Conservation (phyloP, 192 early-diverging fungal genomes). For the Spizellomyces punctatus region DNA sequence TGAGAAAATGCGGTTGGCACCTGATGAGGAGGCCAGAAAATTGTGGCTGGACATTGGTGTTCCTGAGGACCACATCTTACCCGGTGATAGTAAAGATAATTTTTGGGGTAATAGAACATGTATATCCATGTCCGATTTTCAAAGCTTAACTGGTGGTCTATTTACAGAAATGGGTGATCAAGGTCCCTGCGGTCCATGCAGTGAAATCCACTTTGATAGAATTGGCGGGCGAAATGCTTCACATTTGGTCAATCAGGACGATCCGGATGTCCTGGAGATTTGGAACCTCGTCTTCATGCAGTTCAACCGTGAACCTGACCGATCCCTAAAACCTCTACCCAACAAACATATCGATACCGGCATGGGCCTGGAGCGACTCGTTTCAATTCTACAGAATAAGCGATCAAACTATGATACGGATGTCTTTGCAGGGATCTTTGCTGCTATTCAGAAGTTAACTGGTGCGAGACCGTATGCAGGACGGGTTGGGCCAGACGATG, state of each 20-base stretch:
- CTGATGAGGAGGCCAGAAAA: constrained; percentile 90
- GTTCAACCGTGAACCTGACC: constrained; percentile 95
- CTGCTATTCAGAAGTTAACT: constrained; percentile 81
- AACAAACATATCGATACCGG: constrained; percentile 99
- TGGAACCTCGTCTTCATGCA: constrained; percentile 99
- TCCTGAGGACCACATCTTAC: constrained; percentile 78
- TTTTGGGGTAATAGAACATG: constrained; percentile 80
- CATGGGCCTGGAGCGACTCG: constrained; percentile 93
- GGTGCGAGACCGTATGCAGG: constrained; percentile 81
- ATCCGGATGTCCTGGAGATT: constrained; percentile 97
- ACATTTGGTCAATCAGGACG: constrained; percentile 91
- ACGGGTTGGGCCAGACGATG: constrained; percentile 81
- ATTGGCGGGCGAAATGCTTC: constrained; percentile 92
- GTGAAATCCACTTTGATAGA: constrained; percentile 97
- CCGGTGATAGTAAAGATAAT: constrained; percentile 92
- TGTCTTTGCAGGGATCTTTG: constrained; percentile 82
- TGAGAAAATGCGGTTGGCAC: constrained; percentile 70
- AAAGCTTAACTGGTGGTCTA: background rate
- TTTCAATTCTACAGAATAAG: constrained; percentile 92
- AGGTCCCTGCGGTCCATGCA: constrained; percentile 97
- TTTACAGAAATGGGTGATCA: constrained; percentile 90
- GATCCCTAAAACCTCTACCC: constrained; percentile 82
- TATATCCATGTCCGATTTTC: background rate
- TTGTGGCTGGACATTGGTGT: constrained; percentile 91
- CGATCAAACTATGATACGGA: constrained; percentile 98